phyloP scores from a whole-genome alignment of 2,329 filamentous ascomycete genomes.

The Tolypocladium pustulatum region DNA sequence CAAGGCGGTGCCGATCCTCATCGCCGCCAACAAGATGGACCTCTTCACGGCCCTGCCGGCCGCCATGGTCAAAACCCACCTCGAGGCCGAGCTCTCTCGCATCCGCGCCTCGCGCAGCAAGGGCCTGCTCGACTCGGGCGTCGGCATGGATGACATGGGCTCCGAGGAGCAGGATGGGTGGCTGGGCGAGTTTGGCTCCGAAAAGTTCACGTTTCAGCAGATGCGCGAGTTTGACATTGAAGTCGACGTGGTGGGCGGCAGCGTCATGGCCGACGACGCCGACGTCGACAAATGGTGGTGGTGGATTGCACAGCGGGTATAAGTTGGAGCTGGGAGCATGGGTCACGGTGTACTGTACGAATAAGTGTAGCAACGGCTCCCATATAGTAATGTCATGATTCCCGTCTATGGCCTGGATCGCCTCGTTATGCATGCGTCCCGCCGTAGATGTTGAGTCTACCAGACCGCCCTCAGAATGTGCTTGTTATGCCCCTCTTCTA shows the following conservation, averaged over 20 bases:
- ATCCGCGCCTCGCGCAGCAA: constrained; percentile 69
- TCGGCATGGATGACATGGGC: constrained; percentile 50
- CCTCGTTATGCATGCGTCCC: background rate
- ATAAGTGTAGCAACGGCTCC: background rate
- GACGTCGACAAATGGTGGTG: constrained; percentile 78
- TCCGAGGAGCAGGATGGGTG: constrained; percentile 71
- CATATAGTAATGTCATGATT: background rate
- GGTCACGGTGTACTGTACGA: background rate
- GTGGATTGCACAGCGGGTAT: constrained; percentile 76
- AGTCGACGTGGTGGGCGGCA: constrained; percentile 69
- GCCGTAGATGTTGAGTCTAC: constrained; percentile 33
- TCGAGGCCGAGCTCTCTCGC: constrained; percentile 73
- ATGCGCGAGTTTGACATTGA: constrained; percentile 76
- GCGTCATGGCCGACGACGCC: constrained; percentile 52
- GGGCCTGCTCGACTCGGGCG: constrained; percentile 72
- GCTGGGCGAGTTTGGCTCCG: constrained; percentile 71
- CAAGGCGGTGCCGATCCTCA: constrained; percentile 55
- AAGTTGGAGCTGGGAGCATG: constrained; percentile 4
- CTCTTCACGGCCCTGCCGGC: constrained; percentile 86
- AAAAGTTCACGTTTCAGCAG: constrained; percentile 68
- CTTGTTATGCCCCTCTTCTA: background rate
- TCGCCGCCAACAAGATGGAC: constrained; percentile 93
- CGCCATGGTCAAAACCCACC: constrained; percentile 57
- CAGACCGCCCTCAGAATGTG: constrained; percentile 8
- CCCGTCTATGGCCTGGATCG: background rate